Conservation (phyloP, 2,329 filamentous ascomycete genomes). For the Cladosporium phlei region DNA sequence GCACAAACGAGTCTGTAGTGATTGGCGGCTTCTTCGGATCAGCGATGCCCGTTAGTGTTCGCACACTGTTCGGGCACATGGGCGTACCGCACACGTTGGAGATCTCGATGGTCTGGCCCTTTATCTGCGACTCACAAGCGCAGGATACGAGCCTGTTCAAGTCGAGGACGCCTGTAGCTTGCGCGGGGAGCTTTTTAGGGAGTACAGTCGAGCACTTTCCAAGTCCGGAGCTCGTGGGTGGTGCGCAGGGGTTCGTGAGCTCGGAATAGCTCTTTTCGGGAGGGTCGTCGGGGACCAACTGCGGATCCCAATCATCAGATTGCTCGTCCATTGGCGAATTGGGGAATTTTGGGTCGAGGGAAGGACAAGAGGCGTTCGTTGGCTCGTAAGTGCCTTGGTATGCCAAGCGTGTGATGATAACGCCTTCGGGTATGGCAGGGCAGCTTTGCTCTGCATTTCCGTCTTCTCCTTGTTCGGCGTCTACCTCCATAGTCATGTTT, state of each 20-base stretch:
- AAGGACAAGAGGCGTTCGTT: not conserved
- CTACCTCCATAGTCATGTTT: not conserved
- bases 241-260: too few species aligned
- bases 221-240: too few species aligned
- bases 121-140: not conserved
- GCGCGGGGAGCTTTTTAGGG: too few species aligned
- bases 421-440: not conserved
- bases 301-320: not conserved
- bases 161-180: too few species aligned
- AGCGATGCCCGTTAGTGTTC: too few species aligned
- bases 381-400: not conserved
- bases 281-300: too few species aligned
- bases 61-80: constrained; percentile 4
- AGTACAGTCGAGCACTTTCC: too few species aligned
- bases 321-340: constrained; percentile 6
- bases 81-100: not conserved
- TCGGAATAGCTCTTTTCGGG: too few species aligned
- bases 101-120: not conserved
- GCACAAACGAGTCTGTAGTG: not conserved
- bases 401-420: not conserved
- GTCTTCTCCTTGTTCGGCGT: constrained; percentile 9
- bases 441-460: not conserved
- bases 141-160: too few species aligned
- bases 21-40: too few species aligned
- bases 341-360: not conserved